phyloP scores from a whole-genome alignment of 1,139 yeast species.

The Yamadazyma atlantica region DNA sequence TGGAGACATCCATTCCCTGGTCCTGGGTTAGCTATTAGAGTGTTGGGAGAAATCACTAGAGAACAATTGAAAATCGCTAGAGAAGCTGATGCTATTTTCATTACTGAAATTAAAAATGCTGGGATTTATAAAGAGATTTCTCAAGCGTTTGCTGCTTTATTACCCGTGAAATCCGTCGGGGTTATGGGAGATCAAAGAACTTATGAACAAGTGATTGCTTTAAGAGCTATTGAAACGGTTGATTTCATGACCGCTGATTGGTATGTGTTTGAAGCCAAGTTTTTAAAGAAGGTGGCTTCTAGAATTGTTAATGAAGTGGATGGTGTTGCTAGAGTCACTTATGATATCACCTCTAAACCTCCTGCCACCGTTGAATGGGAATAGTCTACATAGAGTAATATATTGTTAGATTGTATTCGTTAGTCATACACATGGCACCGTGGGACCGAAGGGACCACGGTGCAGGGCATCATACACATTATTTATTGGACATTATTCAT shows the following conservation, averaged over 20 bases:
- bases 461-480: too few relatives aligned
- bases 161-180: slow-evolving; percentile 98
- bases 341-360: slow-evolving; percentile 97
- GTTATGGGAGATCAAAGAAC: slow-evolving; percentile 99
- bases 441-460: too few relatives aligned
- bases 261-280: slow-evolving; percentile 90
- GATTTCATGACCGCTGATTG: slow-evolving; percentile 99
- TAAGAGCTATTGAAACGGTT: slow-evolving; percentile 95
- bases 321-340: slow-evolving; percentile 98
- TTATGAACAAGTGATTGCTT: slow-evolving; percentile 97
- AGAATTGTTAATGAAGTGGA: slow-evolving; percentile 98
- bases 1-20: slow-evolving; percentile 99
- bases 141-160: slow-evolving; percentile 95
- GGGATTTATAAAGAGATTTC: slow-evolving; percentile 92
- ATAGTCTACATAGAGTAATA: slow-evolving; percentile 32
- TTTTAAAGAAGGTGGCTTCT: slow-evolving; percentile 89
- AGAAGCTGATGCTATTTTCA: slow-evolving; percentile 94
- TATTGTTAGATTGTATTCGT: slow-evolving; percentile 3
- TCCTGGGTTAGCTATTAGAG: slow-evolving; percentile 99
- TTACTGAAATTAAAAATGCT: slow-evolving; percentile 90
- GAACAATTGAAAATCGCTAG: slow-evolving; percentile 94
- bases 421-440: too few relatives aligned
- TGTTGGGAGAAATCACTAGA: slow-evolving; percentile 92
- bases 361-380: slow-evolving; percentile 99
- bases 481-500: too few relatives aligned